phyloP scores from a whole-genome alignment of 306 rosid genomes.

The Dicorynia guianensis region DNA sequence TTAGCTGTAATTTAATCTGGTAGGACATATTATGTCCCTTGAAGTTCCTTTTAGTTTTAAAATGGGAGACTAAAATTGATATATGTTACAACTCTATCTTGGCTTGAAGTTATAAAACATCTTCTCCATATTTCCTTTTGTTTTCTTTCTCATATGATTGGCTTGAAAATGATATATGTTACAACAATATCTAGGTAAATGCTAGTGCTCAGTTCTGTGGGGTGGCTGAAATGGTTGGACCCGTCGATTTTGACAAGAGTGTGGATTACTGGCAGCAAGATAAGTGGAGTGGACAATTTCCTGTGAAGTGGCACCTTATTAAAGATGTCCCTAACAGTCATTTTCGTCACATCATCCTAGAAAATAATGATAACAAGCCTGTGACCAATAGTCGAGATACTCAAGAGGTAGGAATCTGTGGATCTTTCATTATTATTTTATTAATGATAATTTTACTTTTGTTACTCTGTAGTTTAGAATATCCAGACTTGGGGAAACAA shows the following conservation, averaged over 20 bases:
- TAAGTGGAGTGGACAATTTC: constrained; percentile 64
- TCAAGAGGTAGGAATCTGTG: constrained; percentile 71
- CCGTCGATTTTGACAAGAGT: constrained; percentile 64
- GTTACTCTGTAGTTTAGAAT: background rate
- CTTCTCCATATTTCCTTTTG: constrained; percentile 1
- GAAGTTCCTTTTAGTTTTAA: constrained; percentile 20
- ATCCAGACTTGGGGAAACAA: constrained; percentile 16
- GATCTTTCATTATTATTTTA: constrained; percentile 14
- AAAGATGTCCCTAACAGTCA: constrained; percentile 69
- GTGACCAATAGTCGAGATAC: constrained; percentile 95
- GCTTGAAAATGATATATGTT: constrained; percentile 18
- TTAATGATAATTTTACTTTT: constrained; percentile 31
- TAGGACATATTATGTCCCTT: constrained; percentile 30
- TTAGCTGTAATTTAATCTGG: constrained; percentile 28
- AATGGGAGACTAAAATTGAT: background rate
- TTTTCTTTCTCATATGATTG: constrained; percentile 25
- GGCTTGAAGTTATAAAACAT: no score
- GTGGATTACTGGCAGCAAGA: constrained; percentile 66
- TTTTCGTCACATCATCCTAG: constrained; percentile 85
- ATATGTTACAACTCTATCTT: no score
- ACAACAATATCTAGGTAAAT: constrained; percentile 54
- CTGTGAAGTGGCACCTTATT: constrained; percentile 58
- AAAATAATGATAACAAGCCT: constrained; percentile 91
- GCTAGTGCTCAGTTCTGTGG: constrained; percentile 69
- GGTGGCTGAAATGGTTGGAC: constrained; percentile 63